These are phyloP conservation scores for Eucalyptus tenuipes DNA, from an alignment of 345 rosid genomes.

Conservation along the genomic window DNA sequence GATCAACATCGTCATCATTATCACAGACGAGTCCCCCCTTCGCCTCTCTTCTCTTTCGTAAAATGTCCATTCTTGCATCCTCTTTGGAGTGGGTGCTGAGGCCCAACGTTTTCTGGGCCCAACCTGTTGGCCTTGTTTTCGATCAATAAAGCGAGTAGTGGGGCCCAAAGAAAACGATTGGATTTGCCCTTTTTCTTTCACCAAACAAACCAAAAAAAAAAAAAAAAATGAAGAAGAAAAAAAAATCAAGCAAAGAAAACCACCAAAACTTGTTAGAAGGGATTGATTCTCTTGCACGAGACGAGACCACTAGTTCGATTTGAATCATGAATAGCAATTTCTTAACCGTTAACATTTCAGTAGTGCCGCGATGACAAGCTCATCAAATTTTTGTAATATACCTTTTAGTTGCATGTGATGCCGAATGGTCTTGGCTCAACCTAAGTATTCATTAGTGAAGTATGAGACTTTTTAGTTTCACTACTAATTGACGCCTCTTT, in stretches of 20 bases:
- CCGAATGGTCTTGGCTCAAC: not conserved
- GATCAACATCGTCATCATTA: not conserved
- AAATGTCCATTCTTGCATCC: not conserved
- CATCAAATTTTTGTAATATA: not conserved
- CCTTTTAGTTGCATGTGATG: not conserved
- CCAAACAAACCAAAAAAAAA: not conserved
- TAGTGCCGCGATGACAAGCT: rapidly evolving
- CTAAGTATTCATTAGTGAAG: not conserved
- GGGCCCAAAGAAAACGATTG: not conserved
- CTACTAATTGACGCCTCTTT: rapidly evolving
- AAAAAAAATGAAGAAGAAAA: no score
- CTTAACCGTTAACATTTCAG: not conserved
- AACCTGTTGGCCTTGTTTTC: not conserved
- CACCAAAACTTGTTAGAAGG: not conserved
- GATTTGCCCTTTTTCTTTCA: not conserved
- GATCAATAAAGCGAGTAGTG: not conserved
- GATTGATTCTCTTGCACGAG: not conserved
- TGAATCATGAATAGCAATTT: not conserved
- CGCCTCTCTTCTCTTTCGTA: not conserved
- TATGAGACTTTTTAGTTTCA: not conserved
- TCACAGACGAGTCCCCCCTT: not conserved
- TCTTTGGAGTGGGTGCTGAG: not conserved
- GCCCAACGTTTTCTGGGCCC: not conserved
- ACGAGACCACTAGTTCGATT: not conserved
- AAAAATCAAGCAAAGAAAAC: not conserved